phyloP scores from a whole-genome alignment of 495 filamentous ascomycete species.

The Cryomyces antarcticus region DNA sequence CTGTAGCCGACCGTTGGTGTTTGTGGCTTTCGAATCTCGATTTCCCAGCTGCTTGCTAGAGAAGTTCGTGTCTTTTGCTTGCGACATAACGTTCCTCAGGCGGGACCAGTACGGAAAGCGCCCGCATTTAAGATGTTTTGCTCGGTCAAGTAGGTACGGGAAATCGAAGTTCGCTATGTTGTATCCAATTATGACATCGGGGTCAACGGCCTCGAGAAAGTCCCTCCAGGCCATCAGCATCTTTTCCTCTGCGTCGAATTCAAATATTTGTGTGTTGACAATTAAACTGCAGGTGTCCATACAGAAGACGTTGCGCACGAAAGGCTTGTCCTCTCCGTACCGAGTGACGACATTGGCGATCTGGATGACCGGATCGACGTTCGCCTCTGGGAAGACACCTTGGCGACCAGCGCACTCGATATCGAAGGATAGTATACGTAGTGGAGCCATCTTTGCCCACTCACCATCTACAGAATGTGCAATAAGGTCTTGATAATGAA shows the following conservation, averaged over 20 bases:
- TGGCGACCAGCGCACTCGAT: conserved; percentile 97
- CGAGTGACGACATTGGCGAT: conserved; percentile 95
- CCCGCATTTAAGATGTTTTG: conserved; percentile 54
- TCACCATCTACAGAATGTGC: conserved; percentile 80
- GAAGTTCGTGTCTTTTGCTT: conserved; percentile 59
- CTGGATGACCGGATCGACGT: conserved; percentile 87
- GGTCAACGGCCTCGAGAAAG: conserved; percentile 80
- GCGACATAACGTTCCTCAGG: conserved; percentile 40
- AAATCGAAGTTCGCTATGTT: conserved; percentile 99
- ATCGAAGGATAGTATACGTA: conserved; percentile 88
- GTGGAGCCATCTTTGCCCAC: conserved; percentile 95
- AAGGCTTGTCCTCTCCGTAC: conserved; percentile 89
- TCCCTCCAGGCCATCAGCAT: conserved; percentile 82
- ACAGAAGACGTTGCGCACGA: conserved; percentile 91
- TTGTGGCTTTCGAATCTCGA: conserved; percentile 79
- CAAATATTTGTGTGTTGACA: conserved; percentile 81
- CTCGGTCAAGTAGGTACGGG: conserved; percentile 82
- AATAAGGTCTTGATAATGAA: conserved; percentile 65
- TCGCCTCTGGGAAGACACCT: conserved; percentile 86
- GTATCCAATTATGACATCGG: conserved; percentile 96
- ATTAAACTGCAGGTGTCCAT: conserved; percentile 78
- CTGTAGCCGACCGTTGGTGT: conserved; percentile 85
- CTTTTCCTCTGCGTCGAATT: conserved; percentile 55
- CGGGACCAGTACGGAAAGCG: conserved; percentile 76
- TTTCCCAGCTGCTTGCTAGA: conserved; percentile 98